phyloP scores from a whole-genome alignment of 2,329 filamentous ascomycete species.

The Aspergillus intermedius region DNA sequence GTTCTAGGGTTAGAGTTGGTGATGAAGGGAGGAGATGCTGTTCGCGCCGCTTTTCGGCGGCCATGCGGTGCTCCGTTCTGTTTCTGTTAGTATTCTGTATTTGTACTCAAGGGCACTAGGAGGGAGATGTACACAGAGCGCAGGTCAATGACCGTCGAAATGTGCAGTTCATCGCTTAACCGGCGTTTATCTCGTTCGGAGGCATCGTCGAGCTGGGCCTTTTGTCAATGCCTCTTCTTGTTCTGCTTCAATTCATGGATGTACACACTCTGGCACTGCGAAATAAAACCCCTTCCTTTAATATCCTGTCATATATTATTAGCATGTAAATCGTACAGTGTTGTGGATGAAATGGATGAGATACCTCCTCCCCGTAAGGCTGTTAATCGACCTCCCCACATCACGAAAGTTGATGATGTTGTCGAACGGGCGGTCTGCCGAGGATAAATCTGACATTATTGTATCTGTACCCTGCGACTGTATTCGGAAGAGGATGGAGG shows the following conservation, averaged over 20 bases:
- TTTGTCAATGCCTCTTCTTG: background rate
- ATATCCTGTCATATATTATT: conserved; percentile 8
- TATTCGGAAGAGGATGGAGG: background rate
- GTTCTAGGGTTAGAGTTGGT: conserved; percentile 24
- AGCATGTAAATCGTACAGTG: background rate
- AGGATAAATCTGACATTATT: conserved; percentile 27
- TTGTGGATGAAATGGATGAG: too few relatives aligned
- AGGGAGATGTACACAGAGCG: conserved; percentile 57
- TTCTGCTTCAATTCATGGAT: background rate
- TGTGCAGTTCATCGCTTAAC: conserved; percentile 54
- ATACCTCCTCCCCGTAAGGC: conserved; percentile 51
- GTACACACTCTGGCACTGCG: conserved; percentile 59
- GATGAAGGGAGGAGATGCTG: conserved; percentile 34
- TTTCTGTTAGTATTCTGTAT: background rate
- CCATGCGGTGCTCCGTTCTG: conserved; percentile 67
- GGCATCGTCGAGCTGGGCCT: conserved; percentile 56
- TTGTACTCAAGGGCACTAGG: background rate
- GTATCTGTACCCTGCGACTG: background rate
- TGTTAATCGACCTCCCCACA: conserved; percentile 62
- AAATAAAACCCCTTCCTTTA: conserved; percentile 60
- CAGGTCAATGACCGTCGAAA: conserved; percentile 71
- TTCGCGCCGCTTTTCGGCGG: conserved; percentile 55
- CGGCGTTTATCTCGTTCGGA: conserved; percentile 56
- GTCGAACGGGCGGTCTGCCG: conserved; percentile 41
- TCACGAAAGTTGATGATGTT: conserved; percentile 71